Base-by-base conservation (phyloP, 495 filamentous ascomycete species). In the Aspergillus cristatus region DNA sequence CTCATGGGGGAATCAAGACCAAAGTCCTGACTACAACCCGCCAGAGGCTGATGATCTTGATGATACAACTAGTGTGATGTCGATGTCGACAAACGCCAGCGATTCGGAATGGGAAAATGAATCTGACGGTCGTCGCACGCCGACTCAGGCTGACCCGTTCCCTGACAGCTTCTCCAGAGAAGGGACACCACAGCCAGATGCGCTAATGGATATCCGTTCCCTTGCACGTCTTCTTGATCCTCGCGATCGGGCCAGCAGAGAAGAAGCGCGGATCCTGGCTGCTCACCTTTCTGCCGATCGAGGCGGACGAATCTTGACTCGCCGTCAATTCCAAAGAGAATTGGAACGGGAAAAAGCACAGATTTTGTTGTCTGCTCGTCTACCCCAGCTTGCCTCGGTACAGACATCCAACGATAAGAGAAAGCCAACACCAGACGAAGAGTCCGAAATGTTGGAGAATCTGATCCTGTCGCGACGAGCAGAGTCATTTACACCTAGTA, bases 161-260 rank as follows among this genome's bases (percentile, higher is more conserved):
- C 55, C 65, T 28, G 45, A 45, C 41, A 45, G 48, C 15, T 51
- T 54, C 18, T 70, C 71, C 6, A 68, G 77, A 4, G 76, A 81
- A 43, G 46, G 62, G 10, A 78, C 81, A 1, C 78, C 81, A 0
- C 44, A 74, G 6, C 49, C 64, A 10, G 84, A 89, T 38, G 68
- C 71, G 4, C 65, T 76, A 10, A 61, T 88, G n/a, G 78, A 81
- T 35, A 64, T 81, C 26, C 51, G 64, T 17, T 76, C 80, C 35
- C 72, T 98, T 8, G 83, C 90, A 6, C 70, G 74, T n/a, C 76
- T 97, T 0, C 78, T 98, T 1, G 73, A 94, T 48, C 93, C 93
- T 0, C 76, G 77, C 33, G 83, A 75, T 28, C 68, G 76, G 0
- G 83, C 89, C 38, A 81, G 89, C 37, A 74, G 79, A 26, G 74